phyloP scores from a whole-genome alignment of 805 yeast species.

The Starmera pachycereana region DNA sequence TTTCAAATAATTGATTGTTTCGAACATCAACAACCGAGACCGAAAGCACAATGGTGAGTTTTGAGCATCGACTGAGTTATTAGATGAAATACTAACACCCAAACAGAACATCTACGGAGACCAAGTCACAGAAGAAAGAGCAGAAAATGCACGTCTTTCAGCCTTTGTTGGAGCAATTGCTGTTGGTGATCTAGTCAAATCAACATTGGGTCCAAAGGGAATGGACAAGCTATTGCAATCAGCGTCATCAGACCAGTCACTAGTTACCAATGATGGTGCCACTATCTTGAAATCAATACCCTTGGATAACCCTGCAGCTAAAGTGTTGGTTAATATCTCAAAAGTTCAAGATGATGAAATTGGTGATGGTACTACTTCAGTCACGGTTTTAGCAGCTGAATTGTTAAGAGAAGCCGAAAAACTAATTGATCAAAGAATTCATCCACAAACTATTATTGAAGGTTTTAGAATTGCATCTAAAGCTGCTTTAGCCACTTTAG shows the following conservation, averaged over 20 bases:
- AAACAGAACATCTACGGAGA: constrained; percentile 77
- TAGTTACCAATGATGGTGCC: constrained; percentile 97
- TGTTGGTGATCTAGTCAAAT: constrained; percentile 93
- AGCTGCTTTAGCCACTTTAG: constrained; percentile 79
- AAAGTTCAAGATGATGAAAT: constrained; percentile 97
- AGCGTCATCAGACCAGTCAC: constrained; percentile 63
- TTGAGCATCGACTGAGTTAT: no score
- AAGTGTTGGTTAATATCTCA: constrained; percentile 86
- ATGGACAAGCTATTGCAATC: constrained; percentile 94
- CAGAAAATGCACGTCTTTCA: constrained; percentile 94
- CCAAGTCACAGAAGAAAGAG: constrained; percentile 95
- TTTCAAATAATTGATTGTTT: neutral
- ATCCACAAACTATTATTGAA: constrained; percentile 95
- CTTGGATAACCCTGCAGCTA: constrained; percentile 95
- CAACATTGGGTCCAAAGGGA: constrained; percentile 96
- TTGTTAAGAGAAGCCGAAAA: constrained; percentile 90
- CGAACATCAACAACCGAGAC: neutral
- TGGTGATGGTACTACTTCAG: constrained; percentile 98
- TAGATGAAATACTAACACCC: no score
- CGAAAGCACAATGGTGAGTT: no score
- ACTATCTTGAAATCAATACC: constrained; percentile 92
- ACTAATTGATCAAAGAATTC: constrained; percentile 84
- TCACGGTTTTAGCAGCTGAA: constrained; percentile 85
- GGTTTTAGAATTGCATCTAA: constrained; percentile 85
- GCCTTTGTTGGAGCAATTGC: constrained; percentile 99